phyloP scores from a whole-genome alignment of 805 yeast genomes.

The Metschnikowia similis region DNA sequence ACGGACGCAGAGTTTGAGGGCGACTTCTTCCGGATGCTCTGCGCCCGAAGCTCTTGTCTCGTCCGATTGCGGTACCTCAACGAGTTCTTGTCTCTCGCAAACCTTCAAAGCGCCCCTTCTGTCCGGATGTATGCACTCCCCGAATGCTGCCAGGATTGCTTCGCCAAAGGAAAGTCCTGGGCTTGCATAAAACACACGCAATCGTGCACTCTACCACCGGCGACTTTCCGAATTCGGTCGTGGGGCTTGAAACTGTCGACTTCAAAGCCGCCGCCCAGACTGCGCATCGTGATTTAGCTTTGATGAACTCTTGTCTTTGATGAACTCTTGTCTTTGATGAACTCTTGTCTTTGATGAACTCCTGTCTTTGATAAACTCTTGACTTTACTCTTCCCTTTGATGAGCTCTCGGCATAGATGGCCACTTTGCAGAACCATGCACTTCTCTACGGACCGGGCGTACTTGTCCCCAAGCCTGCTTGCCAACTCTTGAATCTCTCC shows the following conservation, averaged over 20 bases:
- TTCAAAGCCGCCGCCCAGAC: conserved; percentile 55
- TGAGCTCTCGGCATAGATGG: conserved; percentile 66
- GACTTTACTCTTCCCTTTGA: no score
- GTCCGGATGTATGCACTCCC: conserved; percentile 91
- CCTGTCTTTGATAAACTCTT: no score
- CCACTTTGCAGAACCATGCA: conserved; percentile 71
- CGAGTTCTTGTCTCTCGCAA: conserved; percentile 14
- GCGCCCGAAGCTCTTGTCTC: conserved; percentile 35
- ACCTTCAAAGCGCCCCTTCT: conserved; percentile 79
- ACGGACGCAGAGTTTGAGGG: conserved; percentile 30
- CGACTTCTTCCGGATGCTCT: conserved; percentile 27
- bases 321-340: no score
- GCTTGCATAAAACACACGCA: conserved; percentile 73
- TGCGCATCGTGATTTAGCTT: conserved; percentile 33
- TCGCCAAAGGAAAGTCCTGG: conserved; percentile 57
- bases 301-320: conserved; percentile 42
- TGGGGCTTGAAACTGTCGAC: conserved; percentile 66
- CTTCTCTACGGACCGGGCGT: conserved; percentile 75
- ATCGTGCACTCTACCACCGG: conserved; percentile 63
- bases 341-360: no score
- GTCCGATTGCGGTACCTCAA: conserved; percentile 14
- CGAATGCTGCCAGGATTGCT: conserved; percentile 92
- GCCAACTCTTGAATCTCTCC: conserved; percentile 55
- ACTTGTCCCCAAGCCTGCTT: conserved; percentile 53
- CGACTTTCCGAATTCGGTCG: conserved; percentile 54